phyloP scores from a whole-genome alignment of 2,329 filamentous ascomycete genomes.

The Decorospora gaudefroyi region DNA sequence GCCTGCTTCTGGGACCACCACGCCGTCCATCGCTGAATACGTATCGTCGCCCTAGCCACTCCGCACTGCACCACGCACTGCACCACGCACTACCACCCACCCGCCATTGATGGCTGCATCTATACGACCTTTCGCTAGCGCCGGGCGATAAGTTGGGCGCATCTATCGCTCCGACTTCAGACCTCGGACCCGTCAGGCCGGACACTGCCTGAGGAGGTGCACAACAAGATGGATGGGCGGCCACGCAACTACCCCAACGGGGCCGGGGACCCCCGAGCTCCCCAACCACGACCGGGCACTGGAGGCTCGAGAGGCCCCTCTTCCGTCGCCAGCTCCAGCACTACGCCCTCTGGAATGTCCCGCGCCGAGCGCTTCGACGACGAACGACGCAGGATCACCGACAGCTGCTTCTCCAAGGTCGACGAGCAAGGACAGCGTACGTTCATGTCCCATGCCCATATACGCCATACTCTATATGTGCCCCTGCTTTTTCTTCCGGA shows the following conservation, averaged over 20 bases:
- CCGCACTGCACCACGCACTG: slow-evolving; percentile 20
- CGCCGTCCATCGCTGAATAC: not conserved
- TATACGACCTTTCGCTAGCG: slow-evolving; percentile 19
- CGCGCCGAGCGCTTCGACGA: slow-evolving; percentile 90
- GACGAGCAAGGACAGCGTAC: slow-evolving; percentile 84
- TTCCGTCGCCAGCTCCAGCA: slow-evolving; percentile 33
- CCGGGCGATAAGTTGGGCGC: slow-evolving; percentile 16
- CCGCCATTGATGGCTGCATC: slow-evolving; percentile 29
- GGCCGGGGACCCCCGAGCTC: slow-evolving; percentile 28
- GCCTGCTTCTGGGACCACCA: not conserved
- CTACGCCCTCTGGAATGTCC: slow-evolving; percentile 41
- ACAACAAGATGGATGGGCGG: slow-evolving; percentile 41
- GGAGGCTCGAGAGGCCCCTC: slow-evolving; percentile 36
- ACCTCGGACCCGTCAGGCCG: not conserved
- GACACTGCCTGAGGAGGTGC: not conserved
- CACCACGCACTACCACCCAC: slow-evolving; percentile 17
- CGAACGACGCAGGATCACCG: slow-evolving; percentile 91
- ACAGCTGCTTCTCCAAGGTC: slow-evolving; percentile 90
- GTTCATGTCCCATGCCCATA: no score
- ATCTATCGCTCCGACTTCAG: not conserved
- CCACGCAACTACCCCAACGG: slow-evolving; percentile 42
- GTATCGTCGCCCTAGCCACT: slow-evolving; percentile 9
- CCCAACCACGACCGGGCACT: slow-evolving; percentile 31
- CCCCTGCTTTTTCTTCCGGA: slow-evolving; percentile 1
- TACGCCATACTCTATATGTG: not conserved